phyloP scores from a whole-genome alignment of 2,329 filamentous ascomycete species.

The Epichloe brachyelytri region DNA sequence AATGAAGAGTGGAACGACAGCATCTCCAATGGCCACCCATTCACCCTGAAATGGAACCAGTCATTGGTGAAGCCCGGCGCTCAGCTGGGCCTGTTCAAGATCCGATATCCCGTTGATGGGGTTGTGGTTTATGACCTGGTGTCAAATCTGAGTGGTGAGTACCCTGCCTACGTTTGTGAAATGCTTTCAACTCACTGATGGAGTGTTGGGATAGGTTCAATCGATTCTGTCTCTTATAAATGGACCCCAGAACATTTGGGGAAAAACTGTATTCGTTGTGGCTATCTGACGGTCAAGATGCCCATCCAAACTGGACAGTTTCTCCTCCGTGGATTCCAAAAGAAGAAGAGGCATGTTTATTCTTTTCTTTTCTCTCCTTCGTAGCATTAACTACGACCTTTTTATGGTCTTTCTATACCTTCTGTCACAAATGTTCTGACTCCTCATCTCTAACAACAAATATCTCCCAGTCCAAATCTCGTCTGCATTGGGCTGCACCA shows the following conservation, averaged over 20 bases:
- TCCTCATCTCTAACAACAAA: background rate
- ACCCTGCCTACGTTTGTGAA: background rate
- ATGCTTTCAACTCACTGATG: conserved; percentile 4
- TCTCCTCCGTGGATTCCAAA: conserved; percentile 21
- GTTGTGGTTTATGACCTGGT: conserved; percentile 17
- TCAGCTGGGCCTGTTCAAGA: conserved; percentile 17
- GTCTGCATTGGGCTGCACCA: conserved; percentile 16
- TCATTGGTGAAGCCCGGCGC: conserved; percentile 11
- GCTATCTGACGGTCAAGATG: conserved; percentile 13
- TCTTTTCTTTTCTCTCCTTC: background rate
- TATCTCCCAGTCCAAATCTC: conserved; percentile 9
- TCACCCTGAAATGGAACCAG: conserved; percentile 19
- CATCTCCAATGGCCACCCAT: conserved; percentile 18
- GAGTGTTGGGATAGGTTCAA: conserved; percentile 11
- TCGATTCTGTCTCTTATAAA: conserved; percentile 12
- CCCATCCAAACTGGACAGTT: conserved; percentile 16
- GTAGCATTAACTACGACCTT: background rate
- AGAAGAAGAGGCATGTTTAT: conserved; percentile 11
- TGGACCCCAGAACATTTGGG: conserved; percentile 18
- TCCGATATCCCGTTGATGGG: conserved; percentile 19
- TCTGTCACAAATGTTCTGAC: background rate
- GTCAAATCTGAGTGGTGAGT: conserved; percentile 19
- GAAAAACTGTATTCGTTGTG: conserved; percentile 18
- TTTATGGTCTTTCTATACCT: background rate
- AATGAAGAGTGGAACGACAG: conserved; percentile 23